phyloP scores from a whole-genome alignment of 768 basidiomycete species.

The Pleurotus citrinopileatus region DNA sequence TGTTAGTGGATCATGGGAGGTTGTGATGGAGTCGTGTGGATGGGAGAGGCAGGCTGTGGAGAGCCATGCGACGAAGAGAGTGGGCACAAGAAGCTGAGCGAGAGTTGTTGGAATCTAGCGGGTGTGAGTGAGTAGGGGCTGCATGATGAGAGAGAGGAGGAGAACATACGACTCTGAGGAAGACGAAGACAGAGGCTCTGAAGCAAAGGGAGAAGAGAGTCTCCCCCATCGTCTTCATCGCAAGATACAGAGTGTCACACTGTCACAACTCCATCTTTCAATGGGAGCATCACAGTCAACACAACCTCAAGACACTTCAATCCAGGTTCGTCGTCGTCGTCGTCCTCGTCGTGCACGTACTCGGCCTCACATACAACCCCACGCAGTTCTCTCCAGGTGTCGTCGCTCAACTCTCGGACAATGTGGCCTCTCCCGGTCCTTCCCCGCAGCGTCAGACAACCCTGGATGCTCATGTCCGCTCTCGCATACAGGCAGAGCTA shows the following conservation, averaged over 20 bases:
- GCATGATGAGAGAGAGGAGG: not conserved
- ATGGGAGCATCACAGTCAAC: slow-evolving; percentile 2
- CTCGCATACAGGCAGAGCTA: slow-evolving; percentile 70
- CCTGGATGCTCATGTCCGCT: slow-evolving; percentile 70
- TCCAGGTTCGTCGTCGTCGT: not conserved
- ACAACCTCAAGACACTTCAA: not conserved
- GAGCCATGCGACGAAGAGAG: slow-evolving; percentile 23
- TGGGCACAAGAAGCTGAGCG: slow-evolving; percentile 25
- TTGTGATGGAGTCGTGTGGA: not conserved
- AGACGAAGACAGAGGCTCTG: slow-evolving; percentile 43
- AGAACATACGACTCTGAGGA: slow-evolving; percentile 46
- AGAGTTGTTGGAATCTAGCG: slow-evolving; percentile 40
- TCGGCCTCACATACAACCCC: too few relatives aligned
- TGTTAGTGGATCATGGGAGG: not conserved
- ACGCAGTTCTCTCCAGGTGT: slow-evolving; percentile 79
- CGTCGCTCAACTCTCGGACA: slow-evolving; percentile 74
- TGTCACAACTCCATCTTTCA: not conserved
- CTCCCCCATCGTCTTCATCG: too few relatives aligned
- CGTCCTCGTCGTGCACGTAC: not conserved
- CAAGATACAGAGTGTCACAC: too few relatives aligned
- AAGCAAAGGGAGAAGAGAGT: slow-evolving; percentile 30
- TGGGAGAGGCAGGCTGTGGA: not conserved
- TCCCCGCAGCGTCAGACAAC: slow-evolving; percentile 68
- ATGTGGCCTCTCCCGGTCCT: slow-evolving; percentile 53
- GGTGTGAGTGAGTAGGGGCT: too few relatives aligned